phyloP scores from a whole-genome alignment of 371 early-diverging fungal genomes.

The Mortierella sp. region DNA sequence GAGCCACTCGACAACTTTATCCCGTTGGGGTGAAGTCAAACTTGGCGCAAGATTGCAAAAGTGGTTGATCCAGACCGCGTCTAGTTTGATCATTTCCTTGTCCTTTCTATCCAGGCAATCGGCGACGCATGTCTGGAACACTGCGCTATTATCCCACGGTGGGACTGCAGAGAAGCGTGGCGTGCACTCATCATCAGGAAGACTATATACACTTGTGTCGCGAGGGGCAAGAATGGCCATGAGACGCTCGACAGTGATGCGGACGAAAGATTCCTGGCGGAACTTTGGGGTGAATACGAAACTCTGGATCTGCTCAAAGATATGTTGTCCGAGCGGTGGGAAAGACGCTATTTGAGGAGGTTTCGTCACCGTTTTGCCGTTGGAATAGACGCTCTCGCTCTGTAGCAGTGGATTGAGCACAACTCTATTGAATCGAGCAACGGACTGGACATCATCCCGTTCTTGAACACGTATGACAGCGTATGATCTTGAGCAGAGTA shows the following conservation, averaged over 20 bases:
- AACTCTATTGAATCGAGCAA: conserved; percentile 5
- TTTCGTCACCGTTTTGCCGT: background rate
- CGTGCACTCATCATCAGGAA: conserved; percentile 15
- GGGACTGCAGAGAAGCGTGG: conserved; percentile 38
- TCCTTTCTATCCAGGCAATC: conserved; percentile 12
- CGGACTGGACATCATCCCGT: conserved; percentile 4
- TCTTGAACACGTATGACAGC: conserved; percentile 6
- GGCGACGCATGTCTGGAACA: conserved; percentile 23
- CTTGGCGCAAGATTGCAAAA: conserved; percentile 16
- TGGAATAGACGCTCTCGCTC: background rate
- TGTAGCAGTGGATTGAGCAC: conserved; percentile 20
- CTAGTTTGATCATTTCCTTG: conserved; percentile 16
- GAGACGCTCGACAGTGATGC: conserved; percentile 15
- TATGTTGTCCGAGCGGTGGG: conserved; percentile 31
- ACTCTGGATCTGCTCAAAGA: conserved; percentile 23
- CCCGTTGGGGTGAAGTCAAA: conserved; percentile 28
- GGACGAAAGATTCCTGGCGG: conserved; percentile 6
- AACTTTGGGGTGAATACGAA: conserved; percentile 19
- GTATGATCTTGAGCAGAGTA: conserved; percentile 4
- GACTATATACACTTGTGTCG: conserved; percentile 27
- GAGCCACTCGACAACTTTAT: conserved; percentile 23
- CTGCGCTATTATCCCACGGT: conserved; percentile 33
- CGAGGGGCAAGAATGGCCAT: conserved; percentile 18
- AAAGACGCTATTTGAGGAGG: conserved; percentile 5
- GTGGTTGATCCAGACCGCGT: conserved; percentile 20